Evolutionary conservation across 2,329 filamentous ascomycete species (phyloP), one percentile per base, ranked within the genome.

Genomic region (Pyrenochaeta sp.): DNA sequence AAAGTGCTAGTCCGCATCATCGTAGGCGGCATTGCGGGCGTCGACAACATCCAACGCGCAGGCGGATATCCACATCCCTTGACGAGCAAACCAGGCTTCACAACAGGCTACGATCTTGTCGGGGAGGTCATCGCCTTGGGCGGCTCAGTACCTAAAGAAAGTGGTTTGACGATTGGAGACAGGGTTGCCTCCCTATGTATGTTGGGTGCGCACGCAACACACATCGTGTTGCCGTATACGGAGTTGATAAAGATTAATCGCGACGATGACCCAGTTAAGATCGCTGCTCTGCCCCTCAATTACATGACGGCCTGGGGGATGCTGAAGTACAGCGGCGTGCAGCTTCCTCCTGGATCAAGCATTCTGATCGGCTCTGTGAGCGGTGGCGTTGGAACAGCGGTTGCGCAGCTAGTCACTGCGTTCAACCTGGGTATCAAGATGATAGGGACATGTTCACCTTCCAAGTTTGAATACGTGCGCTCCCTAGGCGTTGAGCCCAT

Each of bases 251-350:
- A 37, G 3, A 37, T 61, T 24, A 28, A 58, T 0, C 40, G 3
- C 1, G 36, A 5, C 12, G 58, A 61, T 8, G 58, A 61, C 19
- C 54, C 47, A 2, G 9, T 61, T 13, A 58, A 61, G 36, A 58
- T 50, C 1, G n/a, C 28, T 12, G 50, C 58, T 25, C 50, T 61
- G 12, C 54, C 58, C 2, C 27, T 58, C 8, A 61, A 61, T 28
- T 61, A 61, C 44, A 61, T 61, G 58, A 61, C 51, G 6, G 51
- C 50, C 5, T 61, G 58, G 58, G 58, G 58, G 24, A 54, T 61
- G 54, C 48, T 61, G 8, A 61, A 58, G 28, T 50, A 58, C 34
- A 61, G 42, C 32, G 58, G 58, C 28, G 50, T 54, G n/a, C 8
- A 58, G 15, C 30, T 61, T 10, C 30, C 6, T 25, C 58, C 54